Evolutionary conservation across 805 yeast species (phyloP).

Genomic region (Komagataella phaffii): DNA sequence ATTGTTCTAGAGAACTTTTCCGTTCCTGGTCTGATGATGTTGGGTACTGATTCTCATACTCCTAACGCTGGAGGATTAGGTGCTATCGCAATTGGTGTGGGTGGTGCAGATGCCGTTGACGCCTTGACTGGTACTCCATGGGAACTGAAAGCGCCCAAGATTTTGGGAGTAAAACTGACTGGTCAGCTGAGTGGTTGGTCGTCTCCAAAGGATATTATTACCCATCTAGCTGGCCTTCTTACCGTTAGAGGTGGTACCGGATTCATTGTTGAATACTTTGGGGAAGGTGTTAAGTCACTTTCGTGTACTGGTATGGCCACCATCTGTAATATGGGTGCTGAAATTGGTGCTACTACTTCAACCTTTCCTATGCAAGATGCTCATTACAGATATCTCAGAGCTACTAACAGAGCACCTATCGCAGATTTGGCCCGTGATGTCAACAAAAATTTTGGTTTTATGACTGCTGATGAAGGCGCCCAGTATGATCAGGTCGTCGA

Average conservation of each 20-base stretch:
- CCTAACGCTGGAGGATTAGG: constrained; percentile 99
- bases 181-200: constrained; percentile 93
- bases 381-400: constrained; percentile 74
- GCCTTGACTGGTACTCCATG: constrained; percentile 90
- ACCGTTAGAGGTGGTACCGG: constrained; percentile 99
- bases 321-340: constrained; percentile 99
- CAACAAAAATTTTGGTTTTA: constrained; percentile 41
- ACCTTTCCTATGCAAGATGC: constrained; percentile 93
- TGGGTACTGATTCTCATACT: constrained; percentile 96
- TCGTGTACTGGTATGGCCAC: constrained; percentile 99
- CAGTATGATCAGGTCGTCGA: constrained; percentile 91
- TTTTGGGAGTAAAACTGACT: constrained; percentile 87
- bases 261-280: constrained; percentile 89
- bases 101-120: constrained; percentile 99
- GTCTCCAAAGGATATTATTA: constrained; percentile 92
- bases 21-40: constrained; percentile 92
- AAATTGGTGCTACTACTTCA: constrained; percentile 96
- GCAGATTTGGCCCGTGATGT: constrained; percentile 59
- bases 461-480: constrained; percentile 84
- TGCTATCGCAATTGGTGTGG: constrained; percentile 96
- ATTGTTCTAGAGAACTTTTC: constrained; percentile 93
- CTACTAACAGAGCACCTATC: constrained; percentile 77
- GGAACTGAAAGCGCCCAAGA: constrained; percentile 97
- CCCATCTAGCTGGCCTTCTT: constrained; percentile 83
- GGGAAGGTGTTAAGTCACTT: constrained; percentile 85